Evolutionary conservation across 495 filamentous ascomycete species (phyloP).

Genomic region (Podospora australis): DNA sequence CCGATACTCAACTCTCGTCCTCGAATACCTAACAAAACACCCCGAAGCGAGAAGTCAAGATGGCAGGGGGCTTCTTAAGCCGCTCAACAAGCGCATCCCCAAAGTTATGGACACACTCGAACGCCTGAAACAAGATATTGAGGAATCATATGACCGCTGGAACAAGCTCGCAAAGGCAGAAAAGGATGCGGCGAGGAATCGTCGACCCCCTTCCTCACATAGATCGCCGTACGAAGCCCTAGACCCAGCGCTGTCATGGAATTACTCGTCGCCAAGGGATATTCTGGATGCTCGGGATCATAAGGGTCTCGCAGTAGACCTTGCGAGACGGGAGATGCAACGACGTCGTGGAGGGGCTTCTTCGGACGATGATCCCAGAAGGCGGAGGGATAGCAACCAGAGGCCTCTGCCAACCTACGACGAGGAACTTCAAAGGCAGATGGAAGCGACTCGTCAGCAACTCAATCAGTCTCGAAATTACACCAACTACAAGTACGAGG

Average conservation of each 20-base stretch:
- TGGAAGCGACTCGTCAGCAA: constrained; percentile 39
- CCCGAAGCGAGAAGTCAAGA: constrained; percentile 57
- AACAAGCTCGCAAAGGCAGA: constrained; percentile 16
- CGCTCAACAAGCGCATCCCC: constrained; percentile 21
- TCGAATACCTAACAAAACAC: constrained; percentile 54
- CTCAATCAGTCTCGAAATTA: constrained; percentile 30
- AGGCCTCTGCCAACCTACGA: constrained; percentile 29
- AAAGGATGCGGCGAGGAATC: constrained; percentile 4
- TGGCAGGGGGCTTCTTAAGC: constrained; percentile 15
- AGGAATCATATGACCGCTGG: constrained; percentile 32
- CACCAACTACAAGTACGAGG: not conserved
- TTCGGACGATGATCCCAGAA: too few species aligned
- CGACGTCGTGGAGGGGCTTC: constrained; percentile 59
- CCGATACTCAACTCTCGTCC: constrained; percentile 67
- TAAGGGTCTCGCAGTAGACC: constrained; percentile 66
- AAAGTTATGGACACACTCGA: constrained; percentile 49
- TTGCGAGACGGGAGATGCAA: constrained; percentile 67
- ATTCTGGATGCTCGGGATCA: constrained; percentile 64
- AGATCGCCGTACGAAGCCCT: constrained; percentile 31
- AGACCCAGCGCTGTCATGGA: constrained; percentile 42
- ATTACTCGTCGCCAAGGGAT: constrained; percentile 27
- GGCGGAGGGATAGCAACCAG: constrained; percentile 53
- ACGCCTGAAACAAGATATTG: constrained; percentile 40
- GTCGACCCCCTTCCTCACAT: constrained; percentile 3
- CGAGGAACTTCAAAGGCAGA: constrained; percentile 41